Conservation (phyloP, 2,329 filamentous ascomycete genomes). For the Botrytis medusae region DNA sequence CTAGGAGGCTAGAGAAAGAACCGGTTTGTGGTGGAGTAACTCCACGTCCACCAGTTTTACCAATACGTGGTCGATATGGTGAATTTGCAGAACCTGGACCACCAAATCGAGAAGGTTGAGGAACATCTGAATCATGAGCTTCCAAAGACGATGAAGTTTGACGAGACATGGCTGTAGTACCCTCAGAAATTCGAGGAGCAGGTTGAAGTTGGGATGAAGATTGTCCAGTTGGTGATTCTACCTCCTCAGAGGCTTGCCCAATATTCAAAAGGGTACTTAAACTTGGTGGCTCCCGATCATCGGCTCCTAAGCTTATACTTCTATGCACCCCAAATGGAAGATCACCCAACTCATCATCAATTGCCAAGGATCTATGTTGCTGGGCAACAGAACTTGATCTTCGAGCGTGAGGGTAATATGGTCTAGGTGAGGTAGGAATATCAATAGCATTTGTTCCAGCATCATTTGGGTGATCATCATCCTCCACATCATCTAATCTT, state of each 20-base stretch:
- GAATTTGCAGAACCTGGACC: slow-evolving; percentile 35
- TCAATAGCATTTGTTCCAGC: slow-evolving; percentile 67
- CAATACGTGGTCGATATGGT: slow-evolving; percentile 38
- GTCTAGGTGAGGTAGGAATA: slow-evolving; percentile 69
- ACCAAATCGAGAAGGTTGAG: slow-evolving; percentile 33
- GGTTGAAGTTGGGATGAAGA: slow-evolving; percentile 39
- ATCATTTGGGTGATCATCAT: slow-evolving; percentile 42
- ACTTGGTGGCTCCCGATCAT: slow-evolving; percentile 63
- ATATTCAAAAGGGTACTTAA: slow-evolving; percentile 61
- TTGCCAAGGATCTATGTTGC: slow-evolving; percentile 53
- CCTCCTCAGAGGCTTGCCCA: slow-evolving; percentile 44
- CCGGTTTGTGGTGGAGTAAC: slow-evolving; percentile 38
- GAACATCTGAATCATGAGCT: slow-evolving; percentile 31
- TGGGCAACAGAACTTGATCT: slow-evolving; percentile 70
- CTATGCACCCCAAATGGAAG: slow-evolving; percentile 60
- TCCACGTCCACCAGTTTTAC: slow-evolving; percentile 38
- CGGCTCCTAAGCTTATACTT: slow-evolving; percentile 66
- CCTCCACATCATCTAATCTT: slow-evolving; percentile 32
- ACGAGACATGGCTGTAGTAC: slow-evolving; percentile 32
- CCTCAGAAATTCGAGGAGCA: slow-evolving; percentile 37
- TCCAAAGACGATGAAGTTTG: slow-evolving; percentile 37
- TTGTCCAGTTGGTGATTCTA: slow-evolving; percentile 37
- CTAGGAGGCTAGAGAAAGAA: slow-evolving; percentile 41
- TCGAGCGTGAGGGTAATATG: slow-evolving; percentile 52
- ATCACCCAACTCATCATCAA: slow-evolving; percentile 61